These are phyloP conservation scores for Candida morakotiae DNA, from an alignment of 805 yeast species.

Conservation along the genomic window DNA sequence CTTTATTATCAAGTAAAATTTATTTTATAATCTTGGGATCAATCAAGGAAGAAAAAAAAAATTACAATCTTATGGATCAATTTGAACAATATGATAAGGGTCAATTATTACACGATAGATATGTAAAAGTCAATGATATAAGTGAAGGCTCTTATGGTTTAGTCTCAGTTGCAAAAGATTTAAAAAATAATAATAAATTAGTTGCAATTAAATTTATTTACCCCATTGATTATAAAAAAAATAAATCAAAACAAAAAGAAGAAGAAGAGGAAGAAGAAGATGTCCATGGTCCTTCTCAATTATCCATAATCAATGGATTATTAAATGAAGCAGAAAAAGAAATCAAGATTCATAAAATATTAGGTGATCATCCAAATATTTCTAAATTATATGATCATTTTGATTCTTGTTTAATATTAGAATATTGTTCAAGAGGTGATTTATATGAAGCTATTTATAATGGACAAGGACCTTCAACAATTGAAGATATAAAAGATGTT, in stretches of 20 bases:
- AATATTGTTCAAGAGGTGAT: constrained; percentile 85
- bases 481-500: constrained; percentile 53
- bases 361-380: constrained; percentile 50
- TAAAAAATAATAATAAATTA: constrained; percentile 37
- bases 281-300: constrained; percentile 14
- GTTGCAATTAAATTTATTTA: constrained; percentile 87
- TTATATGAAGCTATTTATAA: constrained; percentile 72
- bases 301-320: constrained; percentile 25
- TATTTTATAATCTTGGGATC: too few relatives aligned
- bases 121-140: constrained; percentile 65
- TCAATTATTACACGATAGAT: constrained; percentile 53
- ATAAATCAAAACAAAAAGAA: constrained; percentile 11
- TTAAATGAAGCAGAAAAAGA: constrained; percentile 64
- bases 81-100: constrained; percentile 38
- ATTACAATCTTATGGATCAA: too few relatives aligned
- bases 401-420: constrained; percentile 57
- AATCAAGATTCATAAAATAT: constrained; percentile 57
- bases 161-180: constrained; percentile 83
- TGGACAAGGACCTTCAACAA: constrained; percentile 57
- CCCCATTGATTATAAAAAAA: constrained; percentile 43
- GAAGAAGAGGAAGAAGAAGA: constrained; percentile 13
- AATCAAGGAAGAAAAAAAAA: too few relatives aligned
- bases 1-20: too few relatives aligned
- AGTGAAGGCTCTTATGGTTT: constrained; percentile 94
- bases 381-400: constrained; percentile 45